Percentiles rank a stretch among this genome's conserved stretches.
Evolutionary conservation across 345 rosid genomes (phyloP).

Genomic region (Citrus hindsii): DNA sequence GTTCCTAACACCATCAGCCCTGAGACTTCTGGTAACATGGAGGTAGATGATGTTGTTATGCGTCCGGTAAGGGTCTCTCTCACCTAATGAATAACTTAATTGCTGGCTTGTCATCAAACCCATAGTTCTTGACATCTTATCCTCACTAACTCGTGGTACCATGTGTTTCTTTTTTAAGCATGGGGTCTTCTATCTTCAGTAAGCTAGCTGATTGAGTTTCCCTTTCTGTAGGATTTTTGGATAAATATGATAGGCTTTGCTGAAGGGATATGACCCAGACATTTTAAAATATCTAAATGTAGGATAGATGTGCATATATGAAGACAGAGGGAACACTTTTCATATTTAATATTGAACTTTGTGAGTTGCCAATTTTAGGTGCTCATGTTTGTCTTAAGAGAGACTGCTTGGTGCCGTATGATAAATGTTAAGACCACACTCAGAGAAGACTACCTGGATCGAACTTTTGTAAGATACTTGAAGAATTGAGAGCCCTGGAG

Average conservation of each 20-base stretch:
- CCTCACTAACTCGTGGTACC: neutral
- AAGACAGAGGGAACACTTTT: neutral
- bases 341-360: neutral
- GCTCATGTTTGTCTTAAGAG: neutral
- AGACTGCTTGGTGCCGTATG: neutral
- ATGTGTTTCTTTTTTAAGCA: neutral
- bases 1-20: constrained; percentile 31
- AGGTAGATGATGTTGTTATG: constrained; percentile 59
- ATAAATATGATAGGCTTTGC: neutral
- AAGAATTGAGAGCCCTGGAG: neutral
- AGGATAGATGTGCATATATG: neutral
- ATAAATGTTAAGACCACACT: neutral
- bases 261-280: neutral
- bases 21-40: constrained; percentile 55
- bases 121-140: neutral
- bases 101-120: neutral
- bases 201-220: neutral
- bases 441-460: neutral
- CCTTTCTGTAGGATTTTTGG: neutral
- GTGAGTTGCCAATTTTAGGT: neutral
- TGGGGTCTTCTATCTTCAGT: neutral
- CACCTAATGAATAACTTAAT: neutral
- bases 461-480: neutral
- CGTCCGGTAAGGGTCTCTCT: constrained; percentile 42
- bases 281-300: neutral